These are phyloP conservation scores for Gossypioides kirkii DNA, from an alignment of 345 rosid species.

Conservation along the genomic window DNA sequence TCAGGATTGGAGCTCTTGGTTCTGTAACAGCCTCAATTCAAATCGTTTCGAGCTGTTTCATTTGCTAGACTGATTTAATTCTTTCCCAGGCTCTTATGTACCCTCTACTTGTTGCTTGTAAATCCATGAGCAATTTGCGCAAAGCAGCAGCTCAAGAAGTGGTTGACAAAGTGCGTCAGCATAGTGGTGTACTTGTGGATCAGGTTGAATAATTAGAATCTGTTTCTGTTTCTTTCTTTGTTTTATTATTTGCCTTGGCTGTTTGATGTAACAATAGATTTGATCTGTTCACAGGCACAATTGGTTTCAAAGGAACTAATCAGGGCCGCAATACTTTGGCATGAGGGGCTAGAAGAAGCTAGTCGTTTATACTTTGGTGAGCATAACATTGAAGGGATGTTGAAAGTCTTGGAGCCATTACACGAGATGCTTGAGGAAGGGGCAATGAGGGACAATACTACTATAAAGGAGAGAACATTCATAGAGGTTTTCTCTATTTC, in stretches of 20 bases:
- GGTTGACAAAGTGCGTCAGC: constrained; percentile 93
- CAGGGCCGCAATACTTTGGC: constrained; percentile 98
- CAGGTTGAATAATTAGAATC: constrained; percentile 46
- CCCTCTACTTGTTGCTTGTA: constrained; percentile 98
- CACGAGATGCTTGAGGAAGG: constrained; percentile 93
- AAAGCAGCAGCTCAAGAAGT: constrained; percentile 97
- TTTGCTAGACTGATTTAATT: constrained; percentile 9
- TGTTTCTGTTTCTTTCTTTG: background rate
- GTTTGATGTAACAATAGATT: constrained; percentile 17
- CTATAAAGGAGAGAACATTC: constrained; percentile 87
- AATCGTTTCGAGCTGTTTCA: background rate
- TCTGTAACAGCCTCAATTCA: background rate
- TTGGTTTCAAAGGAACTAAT: constrained; percentile 88
- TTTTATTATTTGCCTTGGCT: constrained; percentile 5
- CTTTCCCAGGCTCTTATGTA: constrained; percentile 90
- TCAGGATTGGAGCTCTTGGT: background rate
- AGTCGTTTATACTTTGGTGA: constrained; percentile 98
- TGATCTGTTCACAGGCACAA: constrained; percentile 59
- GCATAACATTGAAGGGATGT: constrained; percentile 94
- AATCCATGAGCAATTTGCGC: constrained; percentile 91
- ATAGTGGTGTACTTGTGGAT: constrained; percentile 87
- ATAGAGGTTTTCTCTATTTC: constrained; percentile 58
- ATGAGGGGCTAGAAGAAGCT: constrained; percentile 96
- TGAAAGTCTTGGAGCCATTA: constrained; percentile 87
- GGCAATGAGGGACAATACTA: constrained; percentile 56